A percentile compares a stretch with the other conserved stretches of the same genome.
These are phyloP conservation scores for Microbotryomycetes sp. DNA, from an alignment of 1,284 basidiomycete genomes.

Conservation along the genomic window DNA sequence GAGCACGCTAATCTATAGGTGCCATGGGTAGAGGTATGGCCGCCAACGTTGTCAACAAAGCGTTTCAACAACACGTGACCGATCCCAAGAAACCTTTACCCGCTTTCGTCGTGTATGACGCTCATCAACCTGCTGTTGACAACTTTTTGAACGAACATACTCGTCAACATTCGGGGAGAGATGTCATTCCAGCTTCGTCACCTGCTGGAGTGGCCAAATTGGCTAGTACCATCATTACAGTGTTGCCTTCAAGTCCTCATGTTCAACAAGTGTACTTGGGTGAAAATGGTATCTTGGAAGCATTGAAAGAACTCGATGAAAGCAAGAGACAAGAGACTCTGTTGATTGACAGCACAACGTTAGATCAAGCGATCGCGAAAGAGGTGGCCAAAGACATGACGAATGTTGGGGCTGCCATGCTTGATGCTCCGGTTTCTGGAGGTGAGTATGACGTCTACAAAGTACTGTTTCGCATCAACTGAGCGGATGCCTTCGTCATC, in stretches of 20 bases:
- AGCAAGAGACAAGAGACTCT: slow-evolving; percentile 47
- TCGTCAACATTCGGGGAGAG: slow-evolving; percentile 33
- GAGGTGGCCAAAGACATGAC: slow-evolving; percentile 55
- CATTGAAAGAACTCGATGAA: slow-evolving; percentile 19
- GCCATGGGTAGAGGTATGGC: slow-evolving; percentile 78
- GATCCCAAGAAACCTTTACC: slow-evolving; percentile 22
- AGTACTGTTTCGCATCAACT: neutral
- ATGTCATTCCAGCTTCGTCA: slow-evolving; percentile 38
- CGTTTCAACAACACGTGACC: slow-evolving; percentile 22
- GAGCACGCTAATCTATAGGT: slow-evolving; percentile 2
- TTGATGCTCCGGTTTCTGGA: slow-evolving; percentile 86
- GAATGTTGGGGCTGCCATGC: slow-evolving; percentile 60
- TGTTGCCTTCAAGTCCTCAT: slow-evolving; percentile 48
- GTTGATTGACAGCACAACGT: slow-evolving; percentile 79
- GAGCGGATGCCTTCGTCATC: slow-evolving; percentile 7
- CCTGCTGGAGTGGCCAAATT: slow-evolving; percentile 45
- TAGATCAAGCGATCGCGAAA: slow-evolving; percentile 68
- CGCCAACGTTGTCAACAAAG: slow-evolving; percentile 53
- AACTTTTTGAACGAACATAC: slow-evolving; percentile 51
- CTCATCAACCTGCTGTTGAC: slow-evolving; percentile 55
- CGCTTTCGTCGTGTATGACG: slow-evolving; percentile 69
- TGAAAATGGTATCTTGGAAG: slow-evolving; percentile 26
- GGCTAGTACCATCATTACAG: slow-evolving; percentile 47
- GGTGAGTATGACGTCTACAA: slow-evolving; percentile 49
- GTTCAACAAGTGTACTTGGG: slow-evolving; percentile 46